phyloP scores from a whole-genome alignment of 2,329 filamentous ascomycete species.

The Zasmidium cellare region DNA sequence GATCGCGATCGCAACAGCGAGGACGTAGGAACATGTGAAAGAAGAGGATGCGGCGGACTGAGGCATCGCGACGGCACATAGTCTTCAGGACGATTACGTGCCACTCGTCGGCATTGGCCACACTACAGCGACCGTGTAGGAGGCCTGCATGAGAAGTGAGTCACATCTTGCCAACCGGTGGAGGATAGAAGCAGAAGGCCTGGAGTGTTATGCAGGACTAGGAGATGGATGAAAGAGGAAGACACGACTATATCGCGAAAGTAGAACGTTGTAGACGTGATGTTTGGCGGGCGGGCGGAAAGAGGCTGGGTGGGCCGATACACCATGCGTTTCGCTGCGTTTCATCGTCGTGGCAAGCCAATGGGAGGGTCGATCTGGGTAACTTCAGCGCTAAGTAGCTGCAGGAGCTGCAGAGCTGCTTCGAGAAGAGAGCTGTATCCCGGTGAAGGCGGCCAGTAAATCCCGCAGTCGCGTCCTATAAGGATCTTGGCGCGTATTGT shows the following conservation, averaged over 20 bases:
- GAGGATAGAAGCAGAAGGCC: constrained; percentile 17
- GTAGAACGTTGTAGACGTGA: constrained; percentile 32
- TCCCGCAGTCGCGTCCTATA: constrained; percentile 12
- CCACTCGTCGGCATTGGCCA: constrained; percentile 16
- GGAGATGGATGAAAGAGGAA: constrained; percentile 18
- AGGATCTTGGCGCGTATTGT: constrained; percentile 11
- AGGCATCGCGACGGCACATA: constrained; percentile 20
- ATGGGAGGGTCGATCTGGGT: constrained; percentile 7
- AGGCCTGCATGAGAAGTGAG: constrained; percentile 29
- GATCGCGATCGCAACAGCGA: constrained; percentile 22
- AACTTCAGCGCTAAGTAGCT: constrained; percentile 13
- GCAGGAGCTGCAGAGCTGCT: constrained; percentile 13
- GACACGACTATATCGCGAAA: constrained; percentile 37
- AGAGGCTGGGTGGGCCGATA: constrained; percentile 35
- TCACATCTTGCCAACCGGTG: constrained; percentile 24
- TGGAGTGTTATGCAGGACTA: constrained; percentile 20
- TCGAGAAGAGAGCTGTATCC: constrained; percentile 14
- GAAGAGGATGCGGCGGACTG: constrained; percentile 11
- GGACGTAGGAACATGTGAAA: constrained; percentile 16
- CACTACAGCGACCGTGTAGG: constrained; percentile 14
- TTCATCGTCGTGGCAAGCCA: constrained; percentile 15
- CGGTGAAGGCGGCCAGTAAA: constrained; percentile 8
- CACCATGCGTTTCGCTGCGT: constrained; percentile 15
- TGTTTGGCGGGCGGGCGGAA: constrained; percentile 28
- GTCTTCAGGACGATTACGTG: constrained; percentile 11